These are phyloP conservation scores for Ophiobolus disseminans DNA, from an alignment of 2,329 filamentous ascomycete genomes.

Conservation along the genomic window DNA sequence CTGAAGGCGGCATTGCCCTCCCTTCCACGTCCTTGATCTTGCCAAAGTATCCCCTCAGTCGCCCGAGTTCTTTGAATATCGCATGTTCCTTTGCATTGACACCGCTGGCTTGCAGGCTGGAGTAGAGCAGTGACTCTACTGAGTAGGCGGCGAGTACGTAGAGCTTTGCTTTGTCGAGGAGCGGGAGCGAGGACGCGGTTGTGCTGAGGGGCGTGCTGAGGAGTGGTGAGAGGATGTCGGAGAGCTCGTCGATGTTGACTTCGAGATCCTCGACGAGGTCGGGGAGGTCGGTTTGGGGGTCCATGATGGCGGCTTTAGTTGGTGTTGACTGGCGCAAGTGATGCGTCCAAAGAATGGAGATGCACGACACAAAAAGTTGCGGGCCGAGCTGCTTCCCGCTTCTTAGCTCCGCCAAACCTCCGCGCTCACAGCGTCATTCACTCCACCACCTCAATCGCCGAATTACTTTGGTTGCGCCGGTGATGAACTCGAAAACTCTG, in stretches of 20 bases:
- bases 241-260: conserved; percentile 78
- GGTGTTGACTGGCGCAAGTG: conserved; percentile 1
- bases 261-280: conserved; percentile 77
- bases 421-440: conserved; percentile 17
- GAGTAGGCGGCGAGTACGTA: conserved; percentile 88
- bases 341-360: conserved; percentile 1
- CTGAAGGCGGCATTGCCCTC: conserved; percentile 1
- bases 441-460: too few relatives aligned
- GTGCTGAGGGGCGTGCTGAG: conserved; percentile 69
- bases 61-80: conserved; percentile 82
- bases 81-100: conserved; percentile 81
- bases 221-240: conserved; percentile 76
- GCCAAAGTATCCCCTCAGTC: conserved; percentile 88
- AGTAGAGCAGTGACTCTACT: conserved; percentile 88
- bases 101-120: conserved; percentile 79
- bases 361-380: conserved; percentile 25
- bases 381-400: conserved; percentile 34
- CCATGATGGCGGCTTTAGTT: conserved; percentile 51
- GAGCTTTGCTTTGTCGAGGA: conserved; percentile 95
- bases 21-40: conserved; percentile 83
- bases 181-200: conserved; percentile 77
- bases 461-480: too few relatives aligned
- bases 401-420: conserved; percentile 19
- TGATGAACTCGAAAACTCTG: conserved; percentile 2
- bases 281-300: conserved; percentile 62